A percentile compares a stretch with the other conserved stretches of the same genome.
These are phyloP conservation scores for Candida ficus DNA, from an alignment of 805 yeast genomes.

Conservation along the genomic window DNA sequence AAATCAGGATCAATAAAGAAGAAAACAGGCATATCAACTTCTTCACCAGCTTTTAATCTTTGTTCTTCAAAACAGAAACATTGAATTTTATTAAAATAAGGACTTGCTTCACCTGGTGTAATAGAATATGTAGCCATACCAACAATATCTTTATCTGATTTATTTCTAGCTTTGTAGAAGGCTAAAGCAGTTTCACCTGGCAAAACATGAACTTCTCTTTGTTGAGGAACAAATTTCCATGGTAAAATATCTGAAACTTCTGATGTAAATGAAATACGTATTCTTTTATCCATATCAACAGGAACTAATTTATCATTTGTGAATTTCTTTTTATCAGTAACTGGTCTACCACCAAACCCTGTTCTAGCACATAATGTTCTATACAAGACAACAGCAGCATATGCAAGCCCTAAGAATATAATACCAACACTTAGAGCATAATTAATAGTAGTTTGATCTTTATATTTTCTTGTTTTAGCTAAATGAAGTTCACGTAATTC, in stretches of 20 bases:
- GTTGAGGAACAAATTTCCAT: constrained; percentile 94
- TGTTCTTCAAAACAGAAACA: constrained; percentile 99
- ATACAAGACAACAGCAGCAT: constrained; percentile 90
- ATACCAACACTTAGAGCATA: constrained; percentile 67
- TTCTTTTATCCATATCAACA: constrained; percentile 76
- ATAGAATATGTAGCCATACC: constrained; percentile 99
- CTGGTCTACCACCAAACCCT: constrained; percentile 95
- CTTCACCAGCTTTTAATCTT: constrained; percentile 88
- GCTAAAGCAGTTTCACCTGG: constrained; percentile 99
- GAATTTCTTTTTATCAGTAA: constrained; percentile 74
- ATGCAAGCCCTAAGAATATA: constrained; percentile 69
- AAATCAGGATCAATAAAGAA: constrained; percentile 96
- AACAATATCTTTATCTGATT: constrained; percentile 80
- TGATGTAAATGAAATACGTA: constrained; percentile 82
- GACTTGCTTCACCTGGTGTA: constrained; percentile 94
- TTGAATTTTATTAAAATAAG: constrained; percentile 93
- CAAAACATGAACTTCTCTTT: constrained; percentile 82
- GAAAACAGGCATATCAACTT: constrained; percentile 97
- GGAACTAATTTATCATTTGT: constrained; percentile 86
- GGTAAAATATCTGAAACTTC: constrained; percentile 89
- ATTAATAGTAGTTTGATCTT: constrained; percentile 46
- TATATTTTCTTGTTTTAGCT: constrained; percentile 14
- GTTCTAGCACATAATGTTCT: constrained; percentile 89
- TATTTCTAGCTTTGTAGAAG: constrained; percentile 87
- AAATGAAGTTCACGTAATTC: constrained; percentile 20